Evolutionary conservation across 495 filamentous ascomycete species (phyloP).

Genomic region (Neurospora africana): DNA sequence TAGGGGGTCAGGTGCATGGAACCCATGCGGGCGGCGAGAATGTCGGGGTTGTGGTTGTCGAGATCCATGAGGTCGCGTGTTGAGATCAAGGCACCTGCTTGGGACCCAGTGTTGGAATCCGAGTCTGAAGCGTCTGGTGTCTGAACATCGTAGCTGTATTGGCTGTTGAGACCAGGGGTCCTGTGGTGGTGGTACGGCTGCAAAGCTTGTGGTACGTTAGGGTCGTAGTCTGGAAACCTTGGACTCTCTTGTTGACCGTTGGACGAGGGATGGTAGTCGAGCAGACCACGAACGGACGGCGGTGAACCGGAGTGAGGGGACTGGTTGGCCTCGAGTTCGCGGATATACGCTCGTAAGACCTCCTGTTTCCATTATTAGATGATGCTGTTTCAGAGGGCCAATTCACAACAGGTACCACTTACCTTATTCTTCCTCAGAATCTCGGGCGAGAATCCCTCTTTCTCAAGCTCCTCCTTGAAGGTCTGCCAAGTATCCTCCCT

Average conservation of each 20-base stretch:
- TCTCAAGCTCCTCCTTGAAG: constrained; percentile 41
- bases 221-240: constrained; percentile 1
- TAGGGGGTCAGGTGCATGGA: constrained; percentile 18
- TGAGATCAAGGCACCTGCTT: constrained; percentile 31
- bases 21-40: constrained; percentile 20
- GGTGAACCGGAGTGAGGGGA: constrained; percentile 22
- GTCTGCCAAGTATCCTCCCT: constrained; percentile 43
- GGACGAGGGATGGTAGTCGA: constrained; percentile 10
- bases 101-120: constrained; percentile 7
- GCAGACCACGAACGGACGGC: constrained; percentile 31
- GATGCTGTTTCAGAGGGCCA: background rate
- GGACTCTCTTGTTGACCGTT: constrained; percentile 13
- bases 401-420: constrained; percentile 1
- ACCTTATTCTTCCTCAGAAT: constrained; percentile 43
- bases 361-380: constrained; percentile 26
- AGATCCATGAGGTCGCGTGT: constrained; percentile 35
- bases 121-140: constrained; percentile 23
- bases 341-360: constrained; percentile 44
- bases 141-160: constrained; percentile 23
- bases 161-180: constrained; percentile 10
- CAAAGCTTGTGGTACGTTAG: constrained; percentile 6
- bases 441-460: constrained; percentile 40
- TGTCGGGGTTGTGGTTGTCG: constrained; percentile 22
- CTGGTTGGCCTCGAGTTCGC: constrained; percentile 36
- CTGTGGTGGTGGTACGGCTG: constrained; percentile 8